Percentiles rank a stretch among this genome's conserved stretches.
phyloP scores from a whole-genome alignment of 2,329 filamentous ascomycete genomes.

The Truncatella angustata region DNA sequence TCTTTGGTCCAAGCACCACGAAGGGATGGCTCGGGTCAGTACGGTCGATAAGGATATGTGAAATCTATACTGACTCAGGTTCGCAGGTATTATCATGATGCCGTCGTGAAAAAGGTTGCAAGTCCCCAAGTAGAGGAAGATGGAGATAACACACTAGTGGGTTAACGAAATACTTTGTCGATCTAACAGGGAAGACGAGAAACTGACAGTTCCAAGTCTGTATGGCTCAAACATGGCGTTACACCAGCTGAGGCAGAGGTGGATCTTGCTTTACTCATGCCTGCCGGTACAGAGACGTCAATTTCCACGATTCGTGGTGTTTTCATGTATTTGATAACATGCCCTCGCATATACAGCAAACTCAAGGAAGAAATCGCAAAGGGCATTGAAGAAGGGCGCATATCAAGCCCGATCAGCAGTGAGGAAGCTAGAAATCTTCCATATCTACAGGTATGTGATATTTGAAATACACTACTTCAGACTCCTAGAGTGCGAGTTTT shows the following conservation, averaged over 20 bases:
- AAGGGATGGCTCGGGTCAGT: conserved; percentile 16
- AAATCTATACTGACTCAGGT: no score
- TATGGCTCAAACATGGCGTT: conserved; percentile 23
- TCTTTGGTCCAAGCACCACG: conserved; percentile 19
- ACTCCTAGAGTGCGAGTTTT: no score
- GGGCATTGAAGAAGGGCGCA: conserved; percentile 11
- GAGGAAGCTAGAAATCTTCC: conserved; percentile 6
- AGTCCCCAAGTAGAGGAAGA: not conserved
- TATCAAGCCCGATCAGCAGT: conserved; percentile 14
- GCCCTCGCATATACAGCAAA: conserved; percentile 14
- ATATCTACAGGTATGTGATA: conserved; percentile 6
- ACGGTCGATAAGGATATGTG: no score
- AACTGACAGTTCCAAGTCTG: conserved; percentile 14
- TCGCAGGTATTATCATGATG: not conserved
- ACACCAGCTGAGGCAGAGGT: conserved; percentile 22
- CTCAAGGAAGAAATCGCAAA: conserved; percentile 15
- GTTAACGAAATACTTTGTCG: not conserved
- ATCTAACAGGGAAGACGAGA: not conserved
- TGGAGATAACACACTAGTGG: conserved; percentile 20
- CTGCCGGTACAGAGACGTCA: conserved; percentile 17
- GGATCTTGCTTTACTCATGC: conserved; percentile 22
- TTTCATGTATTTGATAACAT: conserved; percentile 15
- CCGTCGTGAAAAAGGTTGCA: not conserved
- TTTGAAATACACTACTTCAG: not conserved
- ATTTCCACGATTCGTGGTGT: conserved; percentile 15